phyloP scores from a whole-genome alignment of 106 monocot genomes.

The Apostasia ramifera region DNA sequence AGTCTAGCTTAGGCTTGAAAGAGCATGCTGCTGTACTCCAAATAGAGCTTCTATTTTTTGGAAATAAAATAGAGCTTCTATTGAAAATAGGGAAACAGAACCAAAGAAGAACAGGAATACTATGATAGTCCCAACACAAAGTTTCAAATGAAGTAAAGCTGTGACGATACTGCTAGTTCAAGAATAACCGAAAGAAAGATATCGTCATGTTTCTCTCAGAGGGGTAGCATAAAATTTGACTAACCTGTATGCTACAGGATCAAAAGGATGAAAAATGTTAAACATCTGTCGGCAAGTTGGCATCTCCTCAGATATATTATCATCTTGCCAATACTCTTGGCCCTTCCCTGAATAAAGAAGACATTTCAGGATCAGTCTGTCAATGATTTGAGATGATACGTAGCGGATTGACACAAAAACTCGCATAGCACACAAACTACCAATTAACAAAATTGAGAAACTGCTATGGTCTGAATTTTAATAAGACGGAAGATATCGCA shows the following conservation, averaged over 20 bases:
- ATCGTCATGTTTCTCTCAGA: not conserved
- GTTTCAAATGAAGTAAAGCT: too few species aligned
- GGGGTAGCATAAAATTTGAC: constrained; percentile 1
- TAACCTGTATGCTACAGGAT: constrained; percentile 98
- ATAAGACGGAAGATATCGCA: too few species aligned
- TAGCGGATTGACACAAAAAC: too few species aligned
- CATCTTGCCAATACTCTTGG: constrained; percentile 93
- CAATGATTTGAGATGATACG: not conserved
- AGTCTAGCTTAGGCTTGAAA: constrained; percentile 32
- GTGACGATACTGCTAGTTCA: too few species aligned
- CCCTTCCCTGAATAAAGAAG: constrained; percentile 51
- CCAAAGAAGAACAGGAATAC: not conserved
- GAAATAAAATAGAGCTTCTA: too few species aligned
- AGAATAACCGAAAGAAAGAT: not conserved
- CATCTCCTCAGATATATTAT: constrained; percentile 77
- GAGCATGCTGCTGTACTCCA: constrained; percentile 22
- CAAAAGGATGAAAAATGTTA: constrained; percentile 99
- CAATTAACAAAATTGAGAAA: too few species aligned
- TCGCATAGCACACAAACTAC: too few species aligned
- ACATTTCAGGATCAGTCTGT: not conserved
- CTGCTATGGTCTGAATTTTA: too few species aligned
- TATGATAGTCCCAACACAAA: not conserved
- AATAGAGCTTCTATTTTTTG: constrained; percentile 10
- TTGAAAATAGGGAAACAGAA: not conserved
- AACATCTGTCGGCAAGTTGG: constrained; percentile 87